Conservation (phyloP, 441 rosid genomes). For the Erodium texanum region DNA sequence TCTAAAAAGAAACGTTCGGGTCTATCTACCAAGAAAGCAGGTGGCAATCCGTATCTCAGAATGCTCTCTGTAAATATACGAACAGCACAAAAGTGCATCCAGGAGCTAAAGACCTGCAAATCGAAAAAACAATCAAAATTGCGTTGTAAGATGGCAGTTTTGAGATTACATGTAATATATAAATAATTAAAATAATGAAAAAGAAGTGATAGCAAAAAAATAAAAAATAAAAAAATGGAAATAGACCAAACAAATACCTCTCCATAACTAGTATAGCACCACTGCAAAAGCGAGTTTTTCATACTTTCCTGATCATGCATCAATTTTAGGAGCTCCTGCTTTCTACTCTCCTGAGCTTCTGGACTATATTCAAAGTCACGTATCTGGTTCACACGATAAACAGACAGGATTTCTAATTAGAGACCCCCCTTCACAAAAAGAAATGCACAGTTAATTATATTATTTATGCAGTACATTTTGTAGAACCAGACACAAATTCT, state of each 20-base stretch:
- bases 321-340: constrained; percentile 74
- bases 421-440: neutral
- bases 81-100: constrained; percentile 99
- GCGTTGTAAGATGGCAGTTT: neutral
- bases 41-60: constrained; percentile 94
- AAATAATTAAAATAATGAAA: neutral
- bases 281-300: constrained; percentile 86
- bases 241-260: neutral
- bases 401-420: constrained; percentile 13
- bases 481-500: neutral
- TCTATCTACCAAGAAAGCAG: constrained; percentile 65
- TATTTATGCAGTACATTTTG: neutral
- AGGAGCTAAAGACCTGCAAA: constrained; percentile 87
- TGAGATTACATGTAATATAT: neutral
- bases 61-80: constrained; percentile 91
- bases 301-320: constrained; percentile 69
- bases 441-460: neutral
- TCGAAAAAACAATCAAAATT: neutral
- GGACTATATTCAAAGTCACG: constrained; percentile 87
- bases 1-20: constrained; percentile 7
- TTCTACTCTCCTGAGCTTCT: constrained; percentile 78
- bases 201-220: neutral
- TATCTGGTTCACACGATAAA: constrained; percentile 38
- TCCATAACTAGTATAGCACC: constrained; percentile 16
- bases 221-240: neutral